Base-by-base conservation (phyloP, 1,139 yeast genomes). In the Taphrina populina region DNA sequence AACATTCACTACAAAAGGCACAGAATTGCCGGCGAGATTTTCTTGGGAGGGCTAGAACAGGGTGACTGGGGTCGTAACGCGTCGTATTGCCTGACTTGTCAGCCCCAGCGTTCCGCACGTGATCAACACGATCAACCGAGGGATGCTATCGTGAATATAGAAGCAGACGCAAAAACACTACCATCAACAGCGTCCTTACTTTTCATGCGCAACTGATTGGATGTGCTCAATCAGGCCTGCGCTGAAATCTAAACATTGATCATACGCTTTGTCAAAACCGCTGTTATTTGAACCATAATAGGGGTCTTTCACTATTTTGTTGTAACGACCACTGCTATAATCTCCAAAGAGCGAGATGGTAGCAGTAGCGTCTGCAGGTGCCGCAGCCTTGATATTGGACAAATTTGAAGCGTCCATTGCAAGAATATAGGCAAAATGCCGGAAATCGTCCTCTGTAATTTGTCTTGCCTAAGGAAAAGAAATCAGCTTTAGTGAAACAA, bases 291-390 rank as follows among this genome's bases (percentile, higher is more conserved):
- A n/a, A 17, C 52, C 59, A 20, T 57, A 57, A 34, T 57, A 57
- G 20, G 59, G 59, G 15, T 57, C 59, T n/a, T 54, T 30, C 11
- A 57, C 43, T 5, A 57, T 36, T 6, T 20, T 20, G 15, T 32
- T 26, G 7, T 35, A 19, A 2, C 29, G 5, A 7, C 34, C 19
- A 5, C n/a, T n/a, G 3, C 45, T 47, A 33, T 34, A 57, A 15
- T 57, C 53, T 19, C 59, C 59, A 36, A 54, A 57, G 15, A 57
- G 45, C 13, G 36, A n/a, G n/a, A n/a, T n/a, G n/a, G n/a, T n/a
- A n/a, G n/a, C n/a, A n/a, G n/a, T n/a, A n/a, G n/a, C n/a, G n/a
- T n/a, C n/a, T n/a, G n/a, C n/a, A 4, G 59, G 59, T 15, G 27
- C 24, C 19, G 34, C 37, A 20, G 32, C 4, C 34, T 43, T 24